Conservation (phyloP, 495 filamentous ascomycete genomes). For the Astrothelium subdiscretum region DNA sequence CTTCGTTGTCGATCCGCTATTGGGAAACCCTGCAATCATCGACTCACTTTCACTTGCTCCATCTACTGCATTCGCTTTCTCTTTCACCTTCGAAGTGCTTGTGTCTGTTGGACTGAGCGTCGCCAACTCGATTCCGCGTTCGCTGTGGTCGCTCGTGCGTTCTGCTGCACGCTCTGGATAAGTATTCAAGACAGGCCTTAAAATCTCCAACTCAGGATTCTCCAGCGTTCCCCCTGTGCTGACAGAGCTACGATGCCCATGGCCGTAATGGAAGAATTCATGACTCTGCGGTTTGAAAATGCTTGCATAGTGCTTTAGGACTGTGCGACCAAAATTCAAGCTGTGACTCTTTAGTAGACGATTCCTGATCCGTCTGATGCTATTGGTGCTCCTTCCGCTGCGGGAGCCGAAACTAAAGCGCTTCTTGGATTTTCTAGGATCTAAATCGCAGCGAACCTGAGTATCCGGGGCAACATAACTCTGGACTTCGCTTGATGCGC, state of each 20-base stretch:
- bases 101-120: not conserved
- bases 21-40: not conserved
- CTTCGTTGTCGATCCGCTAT: not conserved
- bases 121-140: not conserved
- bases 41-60: not conserved
- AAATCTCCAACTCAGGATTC: conserved; percentile 22
- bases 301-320: conserved; percentile 3
- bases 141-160: not conserved
- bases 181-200: conserved; percentile 8
- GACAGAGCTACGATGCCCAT: conserved; percentile 13
- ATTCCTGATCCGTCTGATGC: not conserved
- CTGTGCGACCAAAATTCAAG: conserved; percentile 9
- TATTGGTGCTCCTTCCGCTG: not conserved
- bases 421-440: not conserved
- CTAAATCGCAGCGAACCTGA: not conserved
- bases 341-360: conserved; percentile 11
- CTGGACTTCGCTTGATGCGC: not conserved
- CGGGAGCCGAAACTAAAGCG: not conserved
- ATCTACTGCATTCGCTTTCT: not conserved
- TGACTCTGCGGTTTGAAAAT: conserved; percentile 5
- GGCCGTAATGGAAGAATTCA: conserved; percentile 3
- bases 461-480: not conserved
- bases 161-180: conserved; percentile 2
- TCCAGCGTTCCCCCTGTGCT: conserved; percentile 15
- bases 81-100: not conserved